Conservation (phyloP, 495 filamentous ascomycete species). For the Penicillium coffeae region DNA sequence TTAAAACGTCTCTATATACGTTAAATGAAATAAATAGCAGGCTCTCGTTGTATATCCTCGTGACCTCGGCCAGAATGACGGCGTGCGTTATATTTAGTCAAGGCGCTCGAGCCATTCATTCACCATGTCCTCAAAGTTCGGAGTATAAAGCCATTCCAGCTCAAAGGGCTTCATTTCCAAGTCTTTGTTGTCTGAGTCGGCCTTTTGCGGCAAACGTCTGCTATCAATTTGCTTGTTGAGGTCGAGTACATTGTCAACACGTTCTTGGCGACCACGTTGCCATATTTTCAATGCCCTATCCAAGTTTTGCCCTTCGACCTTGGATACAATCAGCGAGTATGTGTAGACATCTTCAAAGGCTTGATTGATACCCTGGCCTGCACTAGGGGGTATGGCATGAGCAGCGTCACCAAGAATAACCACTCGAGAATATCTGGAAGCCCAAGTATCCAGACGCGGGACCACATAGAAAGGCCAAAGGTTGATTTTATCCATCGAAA, state of each 20-base stretch:
- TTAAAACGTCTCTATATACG: not conserved
- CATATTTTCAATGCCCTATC: conserved; percentile 18
- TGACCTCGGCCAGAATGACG: conserved; percentile 48
- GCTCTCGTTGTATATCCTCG: conserved; percentile 48
- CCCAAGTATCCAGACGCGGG: conserved; percentile 36
- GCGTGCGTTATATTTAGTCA: too few species aligned
- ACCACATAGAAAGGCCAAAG: conserved; percentile 44
- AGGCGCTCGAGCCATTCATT: conserved; percentile 15
- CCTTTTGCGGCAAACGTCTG: conserved; percentile 25
- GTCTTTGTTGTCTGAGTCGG: not conserved
- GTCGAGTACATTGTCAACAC: conserved; percentile 26
- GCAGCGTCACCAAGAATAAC: conserved; percentile 46
- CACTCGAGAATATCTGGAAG: conserved; percentile 26
- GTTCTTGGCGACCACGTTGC: conserved; percentile 29
- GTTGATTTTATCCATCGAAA: conserved; percentile 23
- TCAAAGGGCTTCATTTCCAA: conserved; percentile 7
- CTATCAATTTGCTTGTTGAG: conserved; percentile 32
- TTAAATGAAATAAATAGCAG: not conserved
- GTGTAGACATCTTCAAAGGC: conserved; percentile 40
- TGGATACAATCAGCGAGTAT: conserved; percentile 16
- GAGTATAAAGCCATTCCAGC: conserved; percentile 32
- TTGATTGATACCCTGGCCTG: conserved; percentile 43
- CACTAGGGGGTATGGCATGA: conserved; percentile 44
- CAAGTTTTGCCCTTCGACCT: conserved; percentile 1
- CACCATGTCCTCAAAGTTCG: conserved; percentile 26